phyloP scores from a whole-genome alignment of 2,329 filamentous ascomycete species.

The Fonsecaea pedrosoi region DNA sequence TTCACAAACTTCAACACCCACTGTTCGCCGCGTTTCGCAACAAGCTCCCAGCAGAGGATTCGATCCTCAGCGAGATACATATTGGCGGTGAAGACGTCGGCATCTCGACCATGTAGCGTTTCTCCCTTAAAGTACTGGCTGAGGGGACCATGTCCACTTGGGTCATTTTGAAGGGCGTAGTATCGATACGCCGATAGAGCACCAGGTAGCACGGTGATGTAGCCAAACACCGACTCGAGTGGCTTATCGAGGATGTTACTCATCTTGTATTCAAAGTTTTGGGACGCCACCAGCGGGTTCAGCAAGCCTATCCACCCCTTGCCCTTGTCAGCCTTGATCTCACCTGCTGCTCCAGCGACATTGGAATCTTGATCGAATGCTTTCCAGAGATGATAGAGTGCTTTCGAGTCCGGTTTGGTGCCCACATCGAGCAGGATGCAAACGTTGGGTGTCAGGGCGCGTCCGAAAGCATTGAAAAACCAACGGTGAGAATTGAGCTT shows the following conservation, averaged over 20 bases:
- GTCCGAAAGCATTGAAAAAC: conserved; percentile 99
- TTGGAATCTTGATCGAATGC: conserved; percentile 98
- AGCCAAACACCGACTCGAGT: conserved; percentile 94
- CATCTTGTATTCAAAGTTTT: conserved; percentile 99
- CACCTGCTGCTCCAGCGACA: conserved; percentile 93
- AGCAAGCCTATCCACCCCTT: conserved; percentile 80
- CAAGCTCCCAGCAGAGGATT: conserved; percentile 97
- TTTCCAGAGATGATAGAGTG: conserved; percentile 98
- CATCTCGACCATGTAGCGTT: conserved; percentile 92
- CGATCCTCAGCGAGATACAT: conserved; percentile 99
- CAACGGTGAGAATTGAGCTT: conserved; percentile 98
- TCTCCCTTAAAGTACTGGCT: conserved; percentile 99
- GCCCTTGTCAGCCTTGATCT: conserved; percentile 97
- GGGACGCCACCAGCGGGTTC: conserved; percentile 92
- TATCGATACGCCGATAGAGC: conserved; percentile 95
- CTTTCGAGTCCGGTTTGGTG: conserved; percentile 84
- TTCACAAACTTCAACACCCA: conserved; percentile 99
- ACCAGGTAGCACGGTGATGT: conserved; percentile 95
- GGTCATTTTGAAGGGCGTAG: conserved; percentile 94
- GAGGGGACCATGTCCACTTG: conserved; percentile 90
- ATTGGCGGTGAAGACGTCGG: conserved; percentile 96
- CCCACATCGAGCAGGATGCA: conserved; percentile 97
- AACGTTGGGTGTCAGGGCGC: conserved; percentile 90
- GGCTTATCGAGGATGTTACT: conserved; percentile 98
- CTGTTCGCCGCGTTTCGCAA: conserved; percentile 90